Base-by-base conservation (phyloP, 768 basidiomycete genomes). In the Mycena indigotica region DNA sequence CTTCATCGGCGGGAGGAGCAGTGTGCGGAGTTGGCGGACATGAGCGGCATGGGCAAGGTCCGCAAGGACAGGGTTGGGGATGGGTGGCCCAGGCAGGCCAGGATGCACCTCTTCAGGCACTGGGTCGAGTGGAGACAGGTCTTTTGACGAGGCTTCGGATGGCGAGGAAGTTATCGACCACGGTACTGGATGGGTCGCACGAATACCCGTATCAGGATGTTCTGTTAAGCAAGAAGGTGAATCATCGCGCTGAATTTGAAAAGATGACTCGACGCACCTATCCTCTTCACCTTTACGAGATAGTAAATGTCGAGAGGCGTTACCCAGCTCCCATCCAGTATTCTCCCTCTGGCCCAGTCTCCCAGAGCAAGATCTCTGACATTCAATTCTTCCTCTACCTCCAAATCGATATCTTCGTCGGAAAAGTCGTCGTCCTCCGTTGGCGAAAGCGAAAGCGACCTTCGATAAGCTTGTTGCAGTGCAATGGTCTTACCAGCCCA, bases 281-380 rank as follows among this genome's bases (percentile, higher is more conserved):
- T 29, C 15, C 79, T 81, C 28, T 67, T 75, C 56, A 72, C 68
- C 4, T 62, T 61, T 55, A 77, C 67, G 10, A 73, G 70, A 50
- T 84, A 88, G 80, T 81, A 90, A 45, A 83, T 77, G 67, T 92
- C 90, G 0, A 84, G 87, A 10, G 89, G 90, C 50, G 81, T 86
- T 41, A 85, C 70, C 89, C 90, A 92, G 63, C 84, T 80, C 2
- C 90, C 90, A 54, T 92, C 89, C 19, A 91, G 70, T 48, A 92
- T 85, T 46, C 89, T 73, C 21, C 76, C 79, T 29, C 90, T 77
- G 4, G 87, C 87, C 87, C 88, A 91, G 61, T 89, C 88, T 13
- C 79, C 76, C 52, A 91, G 72, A 1, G 90, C 87, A 41, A 91
- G 72, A 44, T 82, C 80, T 19, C 75, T 69, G 13, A 80, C 77